Evolutionary conservation across 2,329 filamentous ascomycete species (phyloP), one percentile per base, ranked within the genome.

Genomic region (Ceratocystis destructans): DNA sequence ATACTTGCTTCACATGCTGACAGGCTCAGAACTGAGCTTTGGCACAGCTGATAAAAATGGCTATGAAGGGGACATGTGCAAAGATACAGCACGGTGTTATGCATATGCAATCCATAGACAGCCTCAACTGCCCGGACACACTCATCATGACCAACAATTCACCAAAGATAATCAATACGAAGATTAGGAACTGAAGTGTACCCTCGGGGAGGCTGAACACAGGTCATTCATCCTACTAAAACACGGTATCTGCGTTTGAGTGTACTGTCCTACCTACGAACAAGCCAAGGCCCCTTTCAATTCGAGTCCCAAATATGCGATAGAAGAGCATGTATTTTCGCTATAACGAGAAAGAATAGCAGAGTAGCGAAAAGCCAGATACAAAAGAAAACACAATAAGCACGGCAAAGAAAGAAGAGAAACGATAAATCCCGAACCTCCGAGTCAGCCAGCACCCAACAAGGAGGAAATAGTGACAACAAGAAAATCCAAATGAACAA

Each of bases 101-200:
- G 37, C 37, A 41, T 12, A 1, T 41, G 37, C 37, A 41, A 41
- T 5, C 37, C 12, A 15, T 4, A 41, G 37, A 41, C 37, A 41
- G 37, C 37, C 37, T 15, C 37, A 41, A 41, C 12, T 41, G 37
- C 37, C 37, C 37, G 12, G 12, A 41, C 37, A 41, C 37, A 41
- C 5, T 15, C 37, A 41, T 15, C 37, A 41, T 4, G 10, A 41
- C 12, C 37, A 41, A 8, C 10, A 41, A 15, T 41, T 12, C 37
- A 41, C 1, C 1, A 41, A 59, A 65, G 28, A 12, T n/a, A 33
- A 5, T 45, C 10, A 31, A 37, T 61, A 20, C 17, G 41, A 61
- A 61, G n/a, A 61, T 61, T 44, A 31, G 41, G 31, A 44, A 66
- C n/a, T 46, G 62, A 64, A 41, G 41, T 57, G 31, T 3, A 15